Percentiles rank a stretch among this genome's conserved stretches.
These are phyloP conservation scores for Panicum miliaceum DNA, from an alignment of 176 grass and related monocot genomes.

Conservation along the genomic window DNA sequence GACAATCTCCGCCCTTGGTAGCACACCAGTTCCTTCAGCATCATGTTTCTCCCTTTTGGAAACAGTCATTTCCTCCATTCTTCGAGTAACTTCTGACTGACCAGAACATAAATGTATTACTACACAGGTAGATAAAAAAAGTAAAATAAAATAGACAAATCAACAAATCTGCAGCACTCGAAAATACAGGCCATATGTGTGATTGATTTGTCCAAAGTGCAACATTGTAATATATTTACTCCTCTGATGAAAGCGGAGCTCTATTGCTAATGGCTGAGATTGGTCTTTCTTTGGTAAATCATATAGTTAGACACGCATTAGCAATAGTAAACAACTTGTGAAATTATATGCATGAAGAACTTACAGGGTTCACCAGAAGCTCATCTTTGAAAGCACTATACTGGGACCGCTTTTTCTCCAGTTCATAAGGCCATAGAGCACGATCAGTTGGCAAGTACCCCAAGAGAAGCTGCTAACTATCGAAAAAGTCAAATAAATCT, in stretches of 20 bases:
- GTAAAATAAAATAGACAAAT: conserved; percentile 4
- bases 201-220: conserved; percentile 13
- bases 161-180: background rate
- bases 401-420: conserved; percentile 86
- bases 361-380: conserved; percentile 94
- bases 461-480: conserved; percentile 98
- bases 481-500: conserved; percentile 83
- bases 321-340: conserved; percentile 14
- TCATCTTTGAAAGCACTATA: conserved; percentile 88
- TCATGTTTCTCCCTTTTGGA: conserved; percentile 55
- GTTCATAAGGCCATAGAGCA: conserved; percentile 81
- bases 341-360: conserved; percentile 39
- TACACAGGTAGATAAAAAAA: conserved; percentile 17
- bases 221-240: background rate
- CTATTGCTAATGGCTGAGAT: background rate
- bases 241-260: background rate
- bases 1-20: conserved; percentile 76
- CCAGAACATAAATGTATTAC: conserved; percentile 50
- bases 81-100: conserved; percentile 98
- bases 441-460: conserved; percentile 86
- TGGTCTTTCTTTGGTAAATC: background rate
- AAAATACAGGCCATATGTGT: conserved; percentile 9
- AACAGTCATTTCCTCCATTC: conserved; percentile 73
- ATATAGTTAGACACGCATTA: background rate
- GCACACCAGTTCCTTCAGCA: conserved; percentile 69